These are phyloP conservation scores for Solanum pimpinellifolium DNA, from an alignment of 257 asterid genomes.

Conservation along the genomic window DNA sequence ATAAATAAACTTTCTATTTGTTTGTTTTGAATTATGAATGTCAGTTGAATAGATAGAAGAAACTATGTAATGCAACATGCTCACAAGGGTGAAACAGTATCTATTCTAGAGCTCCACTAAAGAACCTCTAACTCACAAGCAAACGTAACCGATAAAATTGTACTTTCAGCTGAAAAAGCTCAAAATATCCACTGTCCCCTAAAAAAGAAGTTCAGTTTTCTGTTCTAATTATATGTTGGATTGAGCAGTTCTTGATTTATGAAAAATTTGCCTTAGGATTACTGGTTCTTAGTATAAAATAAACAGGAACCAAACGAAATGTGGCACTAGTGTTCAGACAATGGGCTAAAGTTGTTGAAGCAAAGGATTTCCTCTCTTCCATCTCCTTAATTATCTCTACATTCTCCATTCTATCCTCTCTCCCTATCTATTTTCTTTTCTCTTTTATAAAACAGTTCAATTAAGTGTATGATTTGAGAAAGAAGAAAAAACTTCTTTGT, in stretches of 20 bases:
- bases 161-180: neutral
- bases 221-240: neutral
- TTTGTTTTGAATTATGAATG: neutral
- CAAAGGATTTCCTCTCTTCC: neutral
- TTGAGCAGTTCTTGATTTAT: neutral
- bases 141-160: neutral
- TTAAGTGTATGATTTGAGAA: neutral
- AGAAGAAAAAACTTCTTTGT: neutral
- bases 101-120: neutral
- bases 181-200: neutral
- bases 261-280: neutral
- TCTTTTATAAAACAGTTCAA: neutral
- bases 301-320: neutral
- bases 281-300: neutral
- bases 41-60: neutral
- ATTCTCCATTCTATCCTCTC: neutral
- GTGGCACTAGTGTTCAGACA: neutral
- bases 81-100: neutral
- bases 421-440: neutral
- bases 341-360: neutral
- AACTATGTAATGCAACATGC: neutral
- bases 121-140: neutral
- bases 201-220: neutral
- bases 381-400: neutral
- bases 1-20: neutral